Evolutionary conservation across 495 filamentous ascomycete species (phyloP).

Genomic region (Podospora fimiseda): DNA sequence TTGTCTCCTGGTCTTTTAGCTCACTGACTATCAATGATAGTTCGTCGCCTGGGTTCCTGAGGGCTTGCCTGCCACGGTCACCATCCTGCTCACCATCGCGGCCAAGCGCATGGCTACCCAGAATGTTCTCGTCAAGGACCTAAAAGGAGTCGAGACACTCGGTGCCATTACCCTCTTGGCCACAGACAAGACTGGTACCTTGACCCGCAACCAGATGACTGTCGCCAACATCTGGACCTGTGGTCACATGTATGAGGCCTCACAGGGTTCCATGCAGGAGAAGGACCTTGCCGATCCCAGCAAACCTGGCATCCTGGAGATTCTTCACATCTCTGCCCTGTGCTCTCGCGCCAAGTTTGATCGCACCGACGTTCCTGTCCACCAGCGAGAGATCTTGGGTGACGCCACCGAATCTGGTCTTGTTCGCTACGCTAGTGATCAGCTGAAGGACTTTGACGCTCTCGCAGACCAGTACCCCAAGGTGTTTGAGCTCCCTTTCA

Average conservation of each 20-base stretch:
- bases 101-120: constrained; percentile 16
- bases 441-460: constrained; percentile 22
- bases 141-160: constrained; percentile 17
- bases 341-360: constrained; percentile 20
- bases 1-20: not conserved
- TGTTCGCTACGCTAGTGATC: constrained; percentile 32
- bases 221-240: constrained; percentile 45
- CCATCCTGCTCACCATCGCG: constrained; percentile 28
- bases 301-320: constrained; percentile 49
- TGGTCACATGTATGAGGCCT: constrained; percentile 30
- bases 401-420: constrained; percentile 20
- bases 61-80: constrained; percentile 54
- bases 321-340: constrained; percentile 36
- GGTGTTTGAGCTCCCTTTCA: constrained; percentile 51
- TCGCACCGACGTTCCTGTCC: constrained; percentile 14
- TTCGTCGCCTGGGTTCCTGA: constrained; percentile 57
- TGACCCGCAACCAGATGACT: constrained; percentile 57
- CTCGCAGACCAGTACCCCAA: constrained; percentile 23
- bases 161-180: constrained; percentile 23
- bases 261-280: constrained; percentile 32
- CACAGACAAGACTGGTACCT: constrained; percentile 58
- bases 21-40: not conserved
- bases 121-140: constrained; percentile 20
- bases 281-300: constrained; percentile 27
- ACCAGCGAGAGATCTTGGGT: constrained; percentile 15